Conservation (phyloP, 2,329 filamentous ascomycete species). For the Cordyceps sp. region DNA sequence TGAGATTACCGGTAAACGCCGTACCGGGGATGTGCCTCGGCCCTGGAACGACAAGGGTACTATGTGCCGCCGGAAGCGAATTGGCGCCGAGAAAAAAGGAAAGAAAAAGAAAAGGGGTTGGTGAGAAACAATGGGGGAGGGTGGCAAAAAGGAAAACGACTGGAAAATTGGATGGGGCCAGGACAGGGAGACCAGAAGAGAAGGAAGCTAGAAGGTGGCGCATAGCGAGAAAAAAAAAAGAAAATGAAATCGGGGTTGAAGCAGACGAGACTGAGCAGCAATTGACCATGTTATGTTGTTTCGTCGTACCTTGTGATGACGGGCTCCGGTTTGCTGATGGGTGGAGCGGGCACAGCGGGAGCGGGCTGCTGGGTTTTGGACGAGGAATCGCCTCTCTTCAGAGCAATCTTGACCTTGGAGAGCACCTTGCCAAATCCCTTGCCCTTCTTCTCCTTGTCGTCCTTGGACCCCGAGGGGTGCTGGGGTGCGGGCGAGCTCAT, state of each 20-base stretch:
- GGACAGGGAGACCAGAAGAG: too few species aligned
- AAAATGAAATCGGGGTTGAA: not conserved
- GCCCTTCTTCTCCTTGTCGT: constrained; percentile 24
- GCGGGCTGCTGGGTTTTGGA: constrained; percentile 3
- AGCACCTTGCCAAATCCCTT: constrained; percentile 30
- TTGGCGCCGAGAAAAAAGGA: too few species aligned
- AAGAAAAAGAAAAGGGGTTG: too few species aligned
- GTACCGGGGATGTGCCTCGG: not conserved
- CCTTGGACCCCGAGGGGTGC: constrained; percentile 16
- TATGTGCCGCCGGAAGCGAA: too few species aligned
- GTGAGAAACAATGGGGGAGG: too few species aligned
- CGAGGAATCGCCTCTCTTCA: constrained; percentile 24
- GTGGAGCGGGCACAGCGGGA: not conserved
- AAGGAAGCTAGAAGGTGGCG: too few species aligned
- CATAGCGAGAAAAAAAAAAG: not conserved
- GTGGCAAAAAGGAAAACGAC: too few species aligned
- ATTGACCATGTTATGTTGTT: too few species aligned
- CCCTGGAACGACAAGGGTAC: not conserved
- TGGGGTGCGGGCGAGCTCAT: constrained; percentile 27
- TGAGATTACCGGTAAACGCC: too few species aligned
- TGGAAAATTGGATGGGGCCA: too few species aligned
- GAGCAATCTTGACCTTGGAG: constrained; percentile 31
- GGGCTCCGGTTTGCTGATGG: not conserved
- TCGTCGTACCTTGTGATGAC: not conserved
- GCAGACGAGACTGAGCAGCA: not conserved